Percentiles rank a stretch among this genome's conserved stretches.
phyloP scores from a whole-genome alignment of 116 monocot species.

The Phalaenopsis hybrid region DNA sequence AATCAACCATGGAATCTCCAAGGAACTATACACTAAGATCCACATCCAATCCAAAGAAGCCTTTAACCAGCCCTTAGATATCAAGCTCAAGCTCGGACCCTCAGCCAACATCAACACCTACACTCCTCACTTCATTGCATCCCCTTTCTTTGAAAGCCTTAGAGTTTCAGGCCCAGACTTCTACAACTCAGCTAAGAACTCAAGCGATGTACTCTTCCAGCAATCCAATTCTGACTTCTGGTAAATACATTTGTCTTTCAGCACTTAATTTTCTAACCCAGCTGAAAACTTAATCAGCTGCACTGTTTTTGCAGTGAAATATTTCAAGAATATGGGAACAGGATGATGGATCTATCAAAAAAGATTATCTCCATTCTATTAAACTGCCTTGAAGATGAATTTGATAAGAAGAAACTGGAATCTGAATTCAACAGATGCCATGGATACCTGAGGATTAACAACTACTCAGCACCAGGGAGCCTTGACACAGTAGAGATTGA shows the following conservation, averaged over 20 bases:
- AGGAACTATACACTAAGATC: conserved; percentile 24
- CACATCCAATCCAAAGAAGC: conserved; percentile 4
- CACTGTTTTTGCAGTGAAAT: conserved; percentile 14
- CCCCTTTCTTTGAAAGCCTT: conserved; percentile 48
- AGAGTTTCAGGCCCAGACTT: conserved; percentile 44
- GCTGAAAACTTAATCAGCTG: background rate
- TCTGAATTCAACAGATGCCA: conserved; percentile 34
- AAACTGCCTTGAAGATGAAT: conserved; percentile 23
- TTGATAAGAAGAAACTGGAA: conserved; percentile 18
- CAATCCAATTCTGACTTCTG: conserved; percentile 19
- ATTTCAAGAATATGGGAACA: conserved; percentile 28
- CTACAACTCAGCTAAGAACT: conserved; percentile 30
- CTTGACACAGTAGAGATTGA: conserved; percentile 15
- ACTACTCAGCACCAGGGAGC: conserved; percentile 17
- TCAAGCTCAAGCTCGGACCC: conserved; percentile 40
- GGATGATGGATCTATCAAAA: conserved; percentile 37
- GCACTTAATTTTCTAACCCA: background rate
- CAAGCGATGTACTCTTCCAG: conserved; percentile 25
- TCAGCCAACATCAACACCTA: conserved; percentile 21
- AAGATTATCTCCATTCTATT: conserved; percentile 23
- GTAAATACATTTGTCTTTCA: conserved; percentile 7
- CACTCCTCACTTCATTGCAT: conserved; percentile 44
- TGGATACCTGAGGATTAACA: conserved; percentile 52
- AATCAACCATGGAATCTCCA: conserved; percentile 46
- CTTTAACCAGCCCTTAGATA: conserved; percentile 25